These are phyloP conservation scores for Herpotrichia juniperi DNA, from an alignment of 2,329 filamentous ascomycete genomes.

Conservation along the genomic window DNA sequence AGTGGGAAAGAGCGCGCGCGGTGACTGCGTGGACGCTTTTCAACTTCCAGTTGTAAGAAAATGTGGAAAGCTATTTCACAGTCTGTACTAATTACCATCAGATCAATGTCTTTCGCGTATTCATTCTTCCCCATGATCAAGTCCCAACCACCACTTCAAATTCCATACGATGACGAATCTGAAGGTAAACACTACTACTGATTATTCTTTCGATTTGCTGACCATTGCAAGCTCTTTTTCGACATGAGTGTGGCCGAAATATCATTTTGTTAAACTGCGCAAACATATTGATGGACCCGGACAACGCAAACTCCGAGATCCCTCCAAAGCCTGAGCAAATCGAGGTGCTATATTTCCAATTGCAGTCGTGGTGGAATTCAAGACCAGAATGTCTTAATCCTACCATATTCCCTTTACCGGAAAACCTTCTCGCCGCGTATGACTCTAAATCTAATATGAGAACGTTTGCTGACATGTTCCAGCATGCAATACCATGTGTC, in stretches of 20 bases:
- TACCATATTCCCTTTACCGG: conserved; percentile 23
- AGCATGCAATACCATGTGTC: conserved; percentile 36
- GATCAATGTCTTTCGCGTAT: conserved; percentile 35
- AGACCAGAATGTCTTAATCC: conserved; percentile 24
- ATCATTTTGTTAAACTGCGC: conserved; percentile 31
- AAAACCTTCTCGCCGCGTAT: conserved; percentile 36
- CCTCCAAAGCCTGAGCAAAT: conserved; percentile 20
- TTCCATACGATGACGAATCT: conserved; percentile 27
- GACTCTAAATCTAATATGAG: background rate
- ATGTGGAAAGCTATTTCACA: background rate
- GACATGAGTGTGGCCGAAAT: conserved; percentile 32
- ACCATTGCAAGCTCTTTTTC: conserved; percentile 29
- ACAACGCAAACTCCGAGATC: conserved; percentile 7
- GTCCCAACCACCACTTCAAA: conserved; percentile 24
- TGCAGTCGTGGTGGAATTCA: conserved; percentile 31
- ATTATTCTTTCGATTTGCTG: background rate
- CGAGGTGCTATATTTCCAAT: conserved; percentile 26
- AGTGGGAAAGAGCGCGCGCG: conserved; percentile 28
- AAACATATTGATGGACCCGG: conserved; percentile 16
- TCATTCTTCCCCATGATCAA: conserved; percentile 28
- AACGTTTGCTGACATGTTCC: conserved; percentile 12
- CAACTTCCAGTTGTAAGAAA: conserved; percentile 40
- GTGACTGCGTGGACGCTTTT: conserved; percentile 38
- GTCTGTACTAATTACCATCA: conserved; percentile 5
- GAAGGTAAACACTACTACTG: conserved; percentile 22